phyloP scores from a whole-genome alignment of 2,329 filamentous ascomycete species.

The Colletotrichum spaethianum region DNA sequence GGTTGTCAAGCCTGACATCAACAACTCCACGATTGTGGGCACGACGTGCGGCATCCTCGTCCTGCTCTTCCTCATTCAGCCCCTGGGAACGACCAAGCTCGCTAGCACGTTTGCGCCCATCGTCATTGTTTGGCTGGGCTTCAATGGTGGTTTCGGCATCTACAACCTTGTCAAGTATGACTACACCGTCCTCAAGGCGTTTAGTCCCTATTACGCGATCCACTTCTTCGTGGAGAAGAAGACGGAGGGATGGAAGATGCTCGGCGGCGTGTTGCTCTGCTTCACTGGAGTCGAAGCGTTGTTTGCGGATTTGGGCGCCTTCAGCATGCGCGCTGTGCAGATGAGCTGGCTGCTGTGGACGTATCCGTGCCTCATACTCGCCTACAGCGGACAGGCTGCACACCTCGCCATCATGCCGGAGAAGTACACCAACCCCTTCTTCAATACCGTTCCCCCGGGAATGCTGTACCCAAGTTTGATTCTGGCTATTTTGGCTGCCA shows the following conservation, averaged over 20 bases:
- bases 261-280: constrained; percentile 80
- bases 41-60: constrained; percentile 76
- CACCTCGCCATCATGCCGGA: constrained; percentile 71
- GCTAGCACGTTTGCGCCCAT: constrained; percentile 75
- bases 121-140: constrained; percentile 76
- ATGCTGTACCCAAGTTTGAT: constrained; percentile 78
- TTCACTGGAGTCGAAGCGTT: constrained; percentile 87
- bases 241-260: constrained; percentile 72
- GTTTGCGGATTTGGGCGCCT: constrained; percentile 84
- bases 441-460: constrained; percentile 76
- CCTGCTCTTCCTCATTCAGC: constrained; percentile 74
- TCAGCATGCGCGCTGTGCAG: constrained; percentile 78
- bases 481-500: constrained; percentile 77
- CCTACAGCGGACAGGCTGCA: constrained; percentile 82
- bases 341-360: constrained; percentile 79
- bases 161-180: constrained; percentile 71
- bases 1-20: constrained; percentile 71
- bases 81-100: constrained; percentile 74
- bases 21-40: constrained; percentile 71
- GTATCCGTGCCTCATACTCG: constrained; percentile 76
- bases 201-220: constrained; percentile 72
- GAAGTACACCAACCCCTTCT: constrained; percentile 81
- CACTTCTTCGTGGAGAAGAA: constrained; percentile 72
- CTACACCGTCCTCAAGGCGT: constrained; percentile 68
- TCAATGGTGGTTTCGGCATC: constrained; percentile 75